Evolutionary conservation across 1,284 basidiomycete genomes (phyloP).

Genomic region (Tilletia indica): DNA sequence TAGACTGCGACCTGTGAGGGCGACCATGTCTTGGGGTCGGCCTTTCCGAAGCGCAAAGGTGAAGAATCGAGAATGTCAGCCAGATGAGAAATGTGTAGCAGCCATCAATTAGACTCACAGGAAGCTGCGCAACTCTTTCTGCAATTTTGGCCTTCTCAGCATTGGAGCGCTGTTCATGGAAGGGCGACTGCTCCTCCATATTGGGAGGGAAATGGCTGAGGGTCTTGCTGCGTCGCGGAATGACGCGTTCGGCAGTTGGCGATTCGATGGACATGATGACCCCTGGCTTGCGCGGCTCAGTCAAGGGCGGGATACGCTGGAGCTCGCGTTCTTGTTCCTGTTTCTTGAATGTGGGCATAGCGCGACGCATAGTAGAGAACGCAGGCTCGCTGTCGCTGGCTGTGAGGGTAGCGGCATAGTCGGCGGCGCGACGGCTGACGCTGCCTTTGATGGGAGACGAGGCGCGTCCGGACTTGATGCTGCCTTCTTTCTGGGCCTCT

Average conservation of each 20-base stretch:
- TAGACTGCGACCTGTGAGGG: conserved; percentile 49
- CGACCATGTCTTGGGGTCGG: conserved; percentile 44
- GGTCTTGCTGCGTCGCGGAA: conserved; percentile 10
- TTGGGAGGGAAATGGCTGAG: conserved; percentile 3
- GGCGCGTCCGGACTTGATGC: neutral
- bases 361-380: conserved; percentile 4
- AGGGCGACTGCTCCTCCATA: neutral
- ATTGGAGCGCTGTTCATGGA: conserved; percentile 22
- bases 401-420: conserved; percentile 1
- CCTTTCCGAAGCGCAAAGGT: conserved; percentile 20
- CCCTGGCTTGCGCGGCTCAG: conserved; percentile 10
- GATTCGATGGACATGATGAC: neutral
- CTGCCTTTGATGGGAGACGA: neutral
- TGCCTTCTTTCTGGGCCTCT: neutral
- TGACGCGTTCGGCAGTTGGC: conserved; percentile 5
- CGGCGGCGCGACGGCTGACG: conserved; percentile 11
- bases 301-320: neutral
- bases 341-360: neutral
- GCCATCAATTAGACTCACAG: neutral
- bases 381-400: neutral
- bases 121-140: neutral
- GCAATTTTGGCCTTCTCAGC: conserved; percentile 21
- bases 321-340: neutral
- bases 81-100: neutral
- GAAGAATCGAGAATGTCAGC: neutral